phyloP scores from a whole-genome alignment of 805 yeast species.

The Pichia nakasei region DNA sequence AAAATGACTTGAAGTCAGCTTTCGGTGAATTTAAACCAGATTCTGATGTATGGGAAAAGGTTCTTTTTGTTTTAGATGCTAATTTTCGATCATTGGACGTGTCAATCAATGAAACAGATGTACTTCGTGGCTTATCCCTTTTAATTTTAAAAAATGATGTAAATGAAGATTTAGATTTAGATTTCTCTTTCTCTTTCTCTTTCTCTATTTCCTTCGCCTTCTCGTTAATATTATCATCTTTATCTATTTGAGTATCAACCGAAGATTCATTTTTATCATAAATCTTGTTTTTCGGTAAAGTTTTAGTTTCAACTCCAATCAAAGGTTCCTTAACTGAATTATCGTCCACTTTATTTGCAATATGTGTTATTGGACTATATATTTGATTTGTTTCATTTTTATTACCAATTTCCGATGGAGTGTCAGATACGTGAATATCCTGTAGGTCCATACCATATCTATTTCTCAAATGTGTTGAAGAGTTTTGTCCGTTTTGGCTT shows the following conservation, averaged over 20 bases:
- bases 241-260: too few relatives aligned
- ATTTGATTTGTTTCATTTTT: too few relatives aligned
- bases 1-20: constrained; percentile 11
- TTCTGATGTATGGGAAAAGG: constrained; percentile 6
- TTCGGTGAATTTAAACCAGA: constrained; percentile 6
- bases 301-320: too few relatives aligned
- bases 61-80: constrained; percentile 4
- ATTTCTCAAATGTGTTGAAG: background rate
- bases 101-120: background rate
- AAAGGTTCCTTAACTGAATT: too few relatives aligned
- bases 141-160: constrained; percentile 13
- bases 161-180: constrained; percentile 11
- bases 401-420: too few relatives aligned
- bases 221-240: background rate
- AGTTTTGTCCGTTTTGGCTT: background rate
- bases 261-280: too few relatives aligned
- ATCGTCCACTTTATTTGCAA: too few relatives aligned
- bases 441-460: background rate
- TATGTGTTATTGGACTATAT: too few relatives aligned
- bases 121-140: constrained; percentile 10
- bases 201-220: background rate
- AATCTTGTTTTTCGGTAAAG: too few relatives aligned
- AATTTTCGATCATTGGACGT: constrained; percentile 1
- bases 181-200: constrained; percentile 6
- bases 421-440: background rate